These are phyloP conservation scores for Umbelopsis sp. DNA, from an alignment of 192 early-diverging fungal genomes.

Conservation along the genomic window DNA sequence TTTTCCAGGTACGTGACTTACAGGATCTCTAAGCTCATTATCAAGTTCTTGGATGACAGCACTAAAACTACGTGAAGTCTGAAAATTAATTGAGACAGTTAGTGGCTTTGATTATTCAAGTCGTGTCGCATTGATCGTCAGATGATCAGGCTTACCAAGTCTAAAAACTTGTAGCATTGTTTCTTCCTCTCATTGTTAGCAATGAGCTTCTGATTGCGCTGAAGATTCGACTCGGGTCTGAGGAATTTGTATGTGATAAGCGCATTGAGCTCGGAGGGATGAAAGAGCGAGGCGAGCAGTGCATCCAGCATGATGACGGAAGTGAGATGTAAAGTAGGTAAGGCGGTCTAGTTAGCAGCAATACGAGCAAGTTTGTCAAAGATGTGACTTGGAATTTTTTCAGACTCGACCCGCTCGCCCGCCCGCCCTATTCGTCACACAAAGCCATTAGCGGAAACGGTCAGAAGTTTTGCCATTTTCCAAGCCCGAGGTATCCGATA, in stretches of 20 bases:
- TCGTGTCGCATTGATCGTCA: neutral
- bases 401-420: neutral
- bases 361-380: neutral
- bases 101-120: too few species aligned
- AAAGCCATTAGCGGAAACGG: neutral
- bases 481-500: too few species aligned
- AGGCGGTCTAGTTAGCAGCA: neutral
- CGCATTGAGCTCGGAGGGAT: slow-evolving; percentile 87
- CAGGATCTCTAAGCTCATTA: slow-evolving; percentile 74
- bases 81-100: neutral
- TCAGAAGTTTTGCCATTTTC: neutral
- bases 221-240: slow-evolving; percentile 58
- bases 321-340: neutral
- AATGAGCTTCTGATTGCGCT: slow-evolving; percentile 41
- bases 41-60: slow-evolving; percentile 91
- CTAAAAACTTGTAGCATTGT: slow-evolving; percentile 89
- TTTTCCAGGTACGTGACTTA: slow-evolving; percentile 33
- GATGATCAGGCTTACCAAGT: slow-evolving; percentile 48
- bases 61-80: slow-evolving; percentile 94
- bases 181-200: slow-evolving; percentile 59
- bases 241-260: slow-evolving; percentile 72
- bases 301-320: slow-evolving; percentile 46
- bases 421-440: neutral
- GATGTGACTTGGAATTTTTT: slow-evolving; percentile 1
- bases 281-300: slow-evolving; percentile 69